A percentile compares a stretch with the other conserved stretches of the same genome.
Evolutionary conservation across 2,329 filamentous ascomycete species (phyloP).

Genomic region (Falciphora oryzae): DNA sequence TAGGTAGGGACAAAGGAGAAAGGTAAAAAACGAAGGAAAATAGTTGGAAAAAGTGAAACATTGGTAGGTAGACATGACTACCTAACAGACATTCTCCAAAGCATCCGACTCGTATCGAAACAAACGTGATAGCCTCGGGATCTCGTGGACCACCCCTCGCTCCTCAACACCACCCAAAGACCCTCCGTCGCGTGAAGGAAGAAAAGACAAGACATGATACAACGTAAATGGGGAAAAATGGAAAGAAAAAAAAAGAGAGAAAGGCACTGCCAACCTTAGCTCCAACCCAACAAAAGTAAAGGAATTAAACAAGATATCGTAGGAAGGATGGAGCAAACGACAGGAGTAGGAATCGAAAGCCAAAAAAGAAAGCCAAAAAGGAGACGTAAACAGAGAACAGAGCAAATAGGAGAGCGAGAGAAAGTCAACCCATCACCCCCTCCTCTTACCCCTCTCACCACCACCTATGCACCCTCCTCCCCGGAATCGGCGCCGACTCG

Average conservation of each 20-base stretch:
- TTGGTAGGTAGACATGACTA: neutral
- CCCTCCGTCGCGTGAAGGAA: no score
- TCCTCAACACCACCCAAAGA: no score
- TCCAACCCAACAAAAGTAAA: neutral
- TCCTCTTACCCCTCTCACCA: neutral
- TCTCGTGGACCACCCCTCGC: neutral
- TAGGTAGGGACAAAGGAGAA: neutral
- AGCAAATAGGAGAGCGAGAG: neutral
- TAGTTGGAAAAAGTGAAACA: neutral
- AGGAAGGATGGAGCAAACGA: neutral
- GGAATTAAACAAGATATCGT: neutral
- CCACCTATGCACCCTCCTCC: neutral
- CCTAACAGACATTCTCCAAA: neutral
- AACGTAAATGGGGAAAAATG: neutral
- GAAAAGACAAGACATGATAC: neutral
- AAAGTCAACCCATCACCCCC: neutral
- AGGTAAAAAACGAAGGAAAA: neutral
- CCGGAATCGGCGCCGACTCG: constrained; percentile 4
- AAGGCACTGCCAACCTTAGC: neutral
- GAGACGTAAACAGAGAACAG: neutral
- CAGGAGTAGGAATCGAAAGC: neutral
- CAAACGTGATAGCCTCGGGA: neutral
- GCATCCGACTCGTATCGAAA: neutral
- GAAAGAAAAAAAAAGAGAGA: neutral
- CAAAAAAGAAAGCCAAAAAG: neutral